Percentiles rank a stretch among this genome's conserved stretches.
Conservation (phyloP, 2,329 filamentous ascomycete species). For the Raffaelea arxii region DNA sequence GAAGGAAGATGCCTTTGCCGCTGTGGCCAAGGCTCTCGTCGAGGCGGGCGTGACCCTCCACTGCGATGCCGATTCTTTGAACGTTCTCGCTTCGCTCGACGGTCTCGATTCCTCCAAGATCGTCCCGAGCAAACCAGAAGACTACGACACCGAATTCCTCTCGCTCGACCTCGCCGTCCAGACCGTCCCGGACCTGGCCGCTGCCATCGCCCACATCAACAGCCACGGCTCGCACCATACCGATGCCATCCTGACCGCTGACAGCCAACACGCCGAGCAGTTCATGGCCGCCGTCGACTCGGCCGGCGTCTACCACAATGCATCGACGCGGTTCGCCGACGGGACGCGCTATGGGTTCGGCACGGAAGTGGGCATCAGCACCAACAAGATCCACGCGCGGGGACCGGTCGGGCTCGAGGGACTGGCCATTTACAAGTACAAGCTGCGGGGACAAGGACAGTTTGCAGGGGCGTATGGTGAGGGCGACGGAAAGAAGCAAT, state of each 20-base stretch:
- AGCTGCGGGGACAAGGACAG: conserved; percentile 76
- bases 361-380: conserved; percentile 96
- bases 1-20: conserved; percentile 54
- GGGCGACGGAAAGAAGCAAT: conserved; percentile 48
- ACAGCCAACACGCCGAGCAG: conserved; percentile 56
- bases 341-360: conserved; percentile 97
- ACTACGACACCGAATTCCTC: conserved; percentile 86
- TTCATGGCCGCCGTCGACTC: conserved; percentile 86
- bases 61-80: conserved; percentile 53
- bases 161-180: conserved; percentile 77
- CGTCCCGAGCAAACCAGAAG: no score
- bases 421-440: conserved; percentile 95
- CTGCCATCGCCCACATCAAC: conserved; percentile 85
- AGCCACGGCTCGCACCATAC: conserved; percentile 88
- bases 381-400: conserved; percentile 93
- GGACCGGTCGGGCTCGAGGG: conserved; percentile 92
- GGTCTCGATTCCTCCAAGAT: no score
- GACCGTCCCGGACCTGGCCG: conserved; percentile 57
- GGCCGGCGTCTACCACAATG: conserved; percentile 94
- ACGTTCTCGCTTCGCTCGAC: conserved; percentile 56
- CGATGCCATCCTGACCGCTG: conserved; percentile 74
- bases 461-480: conserved; percentile 66
- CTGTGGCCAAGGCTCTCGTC: conserved; percentile 58
- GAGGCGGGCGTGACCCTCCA: conserved; percentile 70
- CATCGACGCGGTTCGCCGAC: conserved; percentile 86